These are phyloP conservation scores for Phoenix roebelenii DNA, from an alignment of 176 grass and related monocot genomes.

Conservation along the genomic window DNA sequence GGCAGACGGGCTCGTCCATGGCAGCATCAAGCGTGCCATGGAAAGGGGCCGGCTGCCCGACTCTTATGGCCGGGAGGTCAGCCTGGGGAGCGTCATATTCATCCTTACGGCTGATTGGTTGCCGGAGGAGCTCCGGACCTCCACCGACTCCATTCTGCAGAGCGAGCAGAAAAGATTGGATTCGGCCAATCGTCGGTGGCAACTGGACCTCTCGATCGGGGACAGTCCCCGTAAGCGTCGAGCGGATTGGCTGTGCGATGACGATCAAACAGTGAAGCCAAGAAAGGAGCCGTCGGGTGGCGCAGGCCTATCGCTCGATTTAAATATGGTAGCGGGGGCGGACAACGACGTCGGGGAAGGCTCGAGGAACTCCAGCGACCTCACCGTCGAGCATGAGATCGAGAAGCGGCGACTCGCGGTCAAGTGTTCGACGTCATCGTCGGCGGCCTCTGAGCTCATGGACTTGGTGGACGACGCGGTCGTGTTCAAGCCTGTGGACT, in stretches of 20 bases:
- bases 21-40: constrained; percentile 78
- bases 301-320: constrained; percentile 54
- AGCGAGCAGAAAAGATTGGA: constrained; percentile 63
- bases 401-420: constrained; percentile 50
- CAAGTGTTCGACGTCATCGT: constrained; percentile 31
- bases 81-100: constrained; percentile 71
- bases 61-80: constrained; percentile 76
- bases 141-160: constrained; percentile 33
- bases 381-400: constrained; percentile 76
- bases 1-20: constrained; percentile 43
- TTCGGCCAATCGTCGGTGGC: constrained; percentile 42
- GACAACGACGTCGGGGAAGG: constrained; percentile 57
- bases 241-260: constrained; percentile 57
- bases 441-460: constrained; percentile 42
- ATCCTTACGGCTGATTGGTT: constrained; percentile 77
- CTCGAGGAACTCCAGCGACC: constrained; percentile 76
- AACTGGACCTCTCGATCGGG: constrained; percentile 57
- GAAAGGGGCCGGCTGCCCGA: constrained; percentile 74
- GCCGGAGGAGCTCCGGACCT: constrained; percentile 44
- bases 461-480: constrained; percentile 59
- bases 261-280: constrained; percentile 40
- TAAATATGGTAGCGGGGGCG: constrained; percentile 58
- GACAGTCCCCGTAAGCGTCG: constrained; percentile 54
- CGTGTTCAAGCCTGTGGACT: constrained; percentile 68
- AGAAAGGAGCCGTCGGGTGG: constrained; percentile 46